These are phyloP conservation scores for Polyporus arcularius DNA, from an alignment of 768 basidiomycete species.

Conservation along the genomic window DNA sequence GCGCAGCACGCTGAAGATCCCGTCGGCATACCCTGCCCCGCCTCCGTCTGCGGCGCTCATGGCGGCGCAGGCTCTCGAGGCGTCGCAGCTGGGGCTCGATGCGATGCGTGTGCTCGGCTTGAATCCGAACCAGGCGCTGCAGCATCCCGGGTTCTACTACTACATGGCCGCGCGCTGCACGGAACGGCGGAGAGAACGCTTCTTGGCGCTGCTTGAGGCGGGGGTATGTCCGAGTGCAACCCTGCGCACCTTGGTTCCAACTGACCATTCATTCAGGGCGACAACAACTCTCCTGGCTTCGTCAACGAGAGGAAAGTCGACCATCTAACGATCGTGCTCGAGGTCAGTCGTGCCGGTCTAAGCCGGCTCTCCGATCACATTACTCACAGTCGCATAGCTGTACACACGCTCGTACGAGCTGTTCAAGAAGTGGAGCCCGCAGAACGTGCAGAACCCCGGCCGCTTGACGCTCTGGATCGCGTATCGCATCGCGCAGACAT, in stretches of 20 bases:
- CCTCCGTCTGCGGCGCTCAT: conserved; percentile 29
- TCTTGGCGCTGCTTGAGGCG: conserved; percentile 54
- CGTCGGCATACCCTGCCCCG: conserved; percentile 51
- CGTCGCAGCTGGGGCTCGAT: conserved; percentile 52
- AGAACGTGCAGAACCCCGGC: conserved; percentile 55
- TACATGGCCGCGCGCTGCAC: conserved; percentile 87
- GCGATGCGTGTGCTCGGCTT: conserved; percentile 62
- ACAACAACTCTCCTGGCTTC: conserved; percentile 63
- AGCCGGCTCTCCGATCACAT: background rate
- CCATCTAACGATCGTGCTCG: conserved; percentile 78
- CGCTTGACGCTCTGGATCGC: conserved; percentile 91
- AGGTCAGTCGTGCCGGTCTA: conserved; percentile 48
- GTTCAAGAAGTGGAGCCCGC: conserved; percentile 74
- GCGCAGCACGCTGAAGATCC: conserved; percentile 60
- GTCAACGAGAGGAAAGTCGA: conserved; percentile 92
- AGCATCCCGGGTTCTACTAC: conserved; percentile 93
- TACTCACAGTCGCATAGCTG: conserved; percentile 47
- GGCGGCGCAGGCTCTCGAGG: conserved; percentile 25
- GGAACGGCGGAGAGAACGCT: conserved; percentile 71
- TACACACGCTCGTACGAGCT: conserved; percentile 94
- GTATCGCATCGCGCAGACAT: conserved; percentile 85
- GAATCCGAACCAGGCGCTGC: conserved; percentile 81
- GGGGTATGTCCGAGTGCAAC: conserved; percentile 45
- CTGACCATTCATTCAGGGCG: background rate
- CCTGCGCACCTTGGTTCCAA: background rate